Conservation (phyloP, 176 grass and related monocot species). For the Musa itinerans region DNA sequence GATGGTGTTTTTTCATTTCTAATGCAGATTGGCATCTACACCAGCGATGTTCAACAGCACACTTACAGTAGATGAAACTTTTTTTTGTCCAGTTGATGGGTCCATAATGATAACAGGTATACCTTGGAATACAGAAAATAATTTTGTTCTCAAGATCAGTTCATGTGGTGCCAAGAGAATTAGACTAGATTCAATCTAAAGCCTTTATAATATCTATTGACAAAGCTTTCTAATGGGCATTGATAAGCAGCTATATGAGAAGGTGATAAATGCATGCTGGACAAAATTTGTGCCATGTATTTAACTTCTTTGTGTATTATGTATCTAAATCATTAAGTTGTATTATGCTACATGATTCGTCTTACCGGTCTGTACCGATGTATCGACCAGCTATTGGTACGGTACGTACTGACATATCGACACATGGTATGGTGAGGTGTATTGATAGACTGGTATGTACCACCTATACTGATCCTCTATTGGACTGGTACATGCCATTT, state of each 20-base stretch:
- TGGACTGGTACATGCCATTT: no score
- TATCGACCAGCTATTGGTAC: no score
- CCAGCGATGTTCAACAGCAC: slow-evolving; percentile 99
- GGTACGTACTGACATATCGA: no score
- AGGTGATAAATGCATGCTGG: no score
- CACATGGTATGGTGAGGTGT: no score
- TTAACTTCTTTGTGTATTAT: no score
- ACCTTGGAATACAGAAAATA: slow-evolving; percentile 1
- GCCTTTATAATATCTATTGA: background rate
- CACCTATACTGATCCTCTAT: no score
- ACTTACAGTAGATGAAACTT: slow-evolving; percentile 61
- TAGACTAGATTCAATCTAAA: background rate
- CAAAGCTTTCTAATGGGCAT: background rate
- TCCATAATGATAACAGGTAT: slow-evolving; percentile 97
- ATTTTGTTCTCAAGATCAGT: background rate
- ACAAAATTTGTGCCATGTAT: no score
- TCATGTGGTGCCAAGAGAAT: background rate
- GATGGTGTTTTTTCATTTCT: background rate
- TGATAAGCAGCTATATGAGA: background rate
- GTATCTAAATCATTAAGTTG: no score
- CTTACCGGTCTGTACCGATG: no score
- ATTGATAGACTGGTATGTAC: no score
- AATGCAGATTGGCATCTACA: slow-evolving; percentile 87
- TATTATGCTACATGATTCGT: no score
- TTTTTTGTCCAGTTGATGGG: slow-evolving; percentile 81